These are phyloP conservation scores for Tetratostichococcus sp. DNA, from an alignment of 139 green algal species.

Conservation along the genomic window DNA sequence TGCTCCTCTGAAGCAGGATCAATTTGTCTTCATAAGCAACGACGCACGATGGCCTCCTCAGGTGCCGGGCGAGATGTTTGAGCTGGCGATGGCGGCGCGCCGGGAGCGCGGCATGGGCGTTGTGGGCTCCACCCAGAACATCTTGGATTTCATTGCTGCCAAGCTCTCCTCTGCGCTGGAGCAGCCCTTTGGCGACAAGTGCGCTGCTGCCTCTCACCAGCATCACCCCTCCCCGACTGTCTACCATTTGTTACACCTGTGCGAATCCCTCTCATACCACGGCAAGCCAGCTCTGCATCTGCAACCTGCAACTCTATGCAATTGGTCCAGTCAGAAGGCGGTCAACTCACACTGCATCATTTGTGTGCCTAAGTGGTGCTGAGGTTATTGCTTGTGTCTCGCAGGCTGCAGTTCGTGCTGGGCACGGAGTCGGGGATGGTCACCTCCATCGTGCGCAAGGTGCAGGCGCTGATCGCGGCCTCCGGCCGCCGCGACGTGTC, in stretches of 20 bases:
- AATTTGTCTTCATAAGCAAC: too few species aligned
- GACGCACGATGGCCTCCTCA: too few species aligned
- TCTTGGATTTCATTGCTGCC: conserved; percentile 91
- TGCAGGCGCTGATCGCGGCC: conserved; percentile 60
- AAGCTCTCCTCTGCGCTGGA: conserved; percentile 63
- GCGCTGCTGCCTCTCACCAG: background rate
- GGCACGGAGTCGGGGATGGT: conserved; percentile 98
- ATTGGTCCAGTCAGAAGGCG: too few species aligned
- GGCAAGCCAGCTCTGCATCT: too few species aligned
- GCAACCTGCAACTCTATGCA: too few species aligned
- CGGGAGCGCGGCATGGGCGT: conserved; percentile 74
- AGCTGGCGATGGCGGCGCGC: conserved; percentile 83
- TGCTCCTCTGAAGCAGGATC: too few species aligned
- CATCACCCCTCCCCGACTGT: too few species aligned
- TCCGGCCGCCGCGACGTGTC: conserved; percentile 60
- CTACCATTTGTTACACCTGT: too few species aligned
- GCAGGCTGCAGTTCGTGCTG: conserved; percentile 85
- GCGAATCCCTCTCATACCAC: too few species aligned
- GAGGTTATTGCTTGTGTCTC: background rate
- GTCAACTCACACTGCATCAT: too few species aligned
- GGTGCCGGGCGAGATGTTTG: conserved; percentile 93
- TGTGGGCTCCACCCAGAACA: conserved; percentile 95
- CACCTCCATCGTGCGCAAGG: conserved; percentile 90
- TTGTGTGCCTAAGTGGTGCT: too few species aligned
- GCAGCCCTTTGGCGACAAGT: conserved; percentile 46